A percentile compares a stretch with the other conserved stretches of the same genome.
phyloP scores from a whole-genome alignment of 169 alveolate genomes.

The Plasmodium gaboni region DNA sequence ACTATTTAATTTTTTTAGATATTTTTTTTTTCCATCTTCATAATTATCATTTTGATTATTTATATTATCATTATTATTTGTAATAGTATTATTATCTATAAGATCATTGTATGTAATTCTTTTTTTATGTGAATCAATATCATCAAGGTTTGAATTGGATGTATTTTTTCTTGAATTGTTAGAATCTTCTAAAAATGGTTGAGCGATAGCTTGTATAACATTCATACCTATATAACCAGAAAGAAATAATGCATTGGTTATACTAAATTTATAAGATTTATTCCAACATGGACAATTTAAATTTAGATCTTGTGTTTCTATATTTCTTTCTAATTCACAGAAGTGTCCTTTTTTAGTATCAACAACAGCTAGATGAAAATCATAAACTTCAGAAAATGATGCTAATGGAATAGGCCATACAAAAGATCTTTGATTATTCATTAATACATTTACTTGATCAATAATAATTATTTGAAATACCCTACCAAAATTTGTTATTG shows the following conservation, averaged over 20 bases:
- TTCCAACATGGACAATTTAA: slow-evolving; percentile 41
- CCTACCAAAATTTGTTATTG: slow-evolving; percentile 47
- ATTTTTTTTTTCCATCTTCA: background rate
- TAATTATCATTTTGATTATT: background rate
- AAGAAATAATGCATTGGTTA: slow-evolving; percentile 2
- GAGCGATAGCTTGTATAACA: background rate
- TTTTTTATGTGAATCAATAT: background rate
- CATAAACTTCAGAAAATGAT: slow-evolving; percentile 33
- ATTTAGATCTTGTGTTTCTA: background rate
- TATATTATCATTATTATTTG: background rate
- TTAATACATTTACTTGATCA: slow-evolving; percentile 22
- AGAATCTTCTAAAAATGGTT: slow-evolving; percentile 1
- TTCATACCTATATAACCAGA: slow-evolving; percentile 41
- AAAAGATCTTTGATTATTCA: slow-evolving; percentile 30
- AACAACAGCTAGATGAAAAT: slow-evolving; percentile 37
- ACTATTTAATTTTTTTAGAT: background rate
- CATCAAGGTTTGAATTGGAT: too few species aligned
- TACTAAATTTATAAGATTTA: background rate
- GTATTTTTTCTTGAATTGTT: too few species aligned
- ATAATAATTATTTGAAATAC: slow-evolving; percentile 33
- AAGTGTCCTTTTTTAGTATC: slow-evolving; percentile 18
- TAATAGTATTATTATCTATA: background rate
- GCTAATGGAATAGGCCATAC: slow-evolving; percentile 58
- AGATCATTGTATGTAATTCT: background rate
- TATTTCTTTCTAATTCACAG: slow-evolving; percentile 32